phyloP scores from a whole-genome alignment of 2,329 filamentous ascomycete genomes.

The Pezicula neosporulosa region DNA sequence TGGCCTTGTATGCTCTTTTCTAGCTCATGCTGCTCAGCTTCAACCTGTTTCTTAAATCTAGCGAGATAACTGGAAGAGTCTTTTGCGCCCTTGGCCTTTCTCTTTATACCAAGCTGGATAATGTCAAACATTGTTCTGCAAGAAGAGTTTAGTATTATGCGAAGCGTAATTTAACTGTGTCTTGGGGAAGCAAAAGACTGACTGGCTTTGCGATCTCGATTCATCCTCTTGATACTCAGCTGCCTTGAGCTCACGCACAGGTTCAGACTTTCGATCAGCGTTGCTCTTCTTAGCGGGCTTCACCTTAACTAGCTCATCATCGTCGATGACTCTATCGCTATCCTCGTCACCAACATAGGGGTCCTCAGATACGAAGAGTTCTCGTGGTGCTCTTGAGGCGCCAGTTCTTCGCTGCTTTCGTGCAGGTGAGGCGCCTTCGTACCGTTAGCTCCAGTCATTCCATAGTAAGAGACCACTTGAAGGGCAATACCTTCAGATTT shows the following conservation, averaged over 20 bases:
- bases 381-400: constrained; percentile 3
- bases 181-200: constrained; percentile 3
- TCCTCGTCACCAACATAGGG: neutral
- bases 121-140: neutral
- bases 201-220: constrained; percentile 23
- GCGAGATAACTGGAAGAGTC: constrained; percentile 12
- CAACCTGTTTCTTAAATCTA: constrained; percentile 9
- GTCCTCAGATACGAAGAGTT: neutral
- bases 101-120: neutral
- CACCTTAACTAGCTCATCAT: neutral
- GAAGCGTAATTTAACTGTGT: neutral
- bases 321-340: constrained; percentile 6
- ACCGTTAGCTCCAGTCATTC: constrained; percentile 11
- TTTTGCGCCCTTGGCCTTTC: constrained; percentile 14
- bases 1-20: constrained; percentile 8
- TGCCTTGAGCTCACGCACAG: constrained; percentile 4
- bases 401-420: constrained; percentile 2
- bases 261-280: constrained; percentile 15
- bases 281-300: constrained; percentile 14
- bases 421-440: constrained; percentile 12
- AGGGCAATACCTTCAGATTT: constrained; percentile 18
- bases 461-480: constrained; percentile 4
- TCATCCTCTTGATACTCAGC: constrained; percentile 24
- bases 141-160: neutral
- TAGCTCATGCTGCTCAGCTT: constrained; percentile 9